These are phyloP conservation scores for Ceratonia siliqua DNA, from an alignment of 306 rosid species.

Conservation along the genomic window DNA sequence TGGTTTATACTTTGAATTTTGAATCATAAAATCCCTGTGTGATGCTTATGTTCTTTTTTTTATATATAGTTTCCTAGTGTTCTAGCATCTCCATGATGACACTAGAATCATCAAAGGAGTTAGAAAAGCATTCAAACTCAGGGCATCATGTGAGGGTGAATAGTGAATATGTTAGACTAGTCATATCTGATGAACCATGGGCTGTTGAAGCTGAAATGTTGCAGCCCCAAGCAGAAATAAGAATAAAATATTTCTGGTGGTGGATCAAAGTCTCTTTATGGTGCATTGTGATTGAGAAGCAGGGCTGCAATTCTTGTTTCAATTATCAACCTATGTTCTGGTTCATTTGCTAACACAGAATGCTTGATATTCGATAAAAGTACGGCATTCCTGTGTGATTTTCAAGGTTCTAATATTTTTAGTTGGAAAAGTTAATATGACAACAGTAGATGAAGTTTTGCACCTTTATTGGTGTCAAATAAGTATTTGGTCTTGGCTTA, in stretches of 20 bases:
- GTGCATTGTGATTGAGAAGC: conserved; percentile 52
- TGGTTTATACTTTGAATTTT: conserved; percentile 15
- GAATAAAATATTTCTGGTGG: conserved; percentile 56
- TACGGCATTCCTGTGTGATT: neutral
- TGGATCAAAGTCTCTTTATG: conserved; percentile 66
- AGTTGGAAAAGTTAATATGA: neutral
- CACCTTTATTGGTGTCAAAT: too few species aligned
- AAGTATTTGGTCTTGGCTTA: too few species aligned
- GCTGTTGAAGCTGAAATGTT: conserved; percentile 50
- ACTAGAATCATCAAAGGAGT: conserved; percentile 53
- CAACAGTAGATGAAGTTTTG: neutral
- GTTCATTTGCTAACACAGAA: neutral
- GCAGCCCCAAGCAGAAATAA: conserved; percentile 60
- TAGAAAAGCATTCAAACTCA: conserved; percentile 50
- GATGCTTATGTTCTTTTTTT: conserved; percentile 29
- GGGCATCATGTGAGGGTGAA: conserved; percentile 58
- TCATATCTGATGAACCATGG: conserved; percentile 65
- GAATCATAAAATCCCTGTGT: neutral
- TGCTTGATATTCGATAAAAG: conserved; percentile 13
- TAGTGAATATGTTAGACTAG: conserved; percentile 84
- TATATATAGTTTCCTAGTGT: conserved; percentile 27
- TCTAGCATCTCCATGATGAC: conserved; percentile 51
- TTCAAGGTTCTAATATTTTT: conserved; percentile 4
- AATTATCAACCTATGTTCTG: conserved; percentile 10
- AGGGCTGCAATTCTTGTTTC: conserved; percentile 14